phyloP scores from a whole-genome alignment of 1,284 basidiomycete genomes.

The Boletus albobrunnescens region DNA sequence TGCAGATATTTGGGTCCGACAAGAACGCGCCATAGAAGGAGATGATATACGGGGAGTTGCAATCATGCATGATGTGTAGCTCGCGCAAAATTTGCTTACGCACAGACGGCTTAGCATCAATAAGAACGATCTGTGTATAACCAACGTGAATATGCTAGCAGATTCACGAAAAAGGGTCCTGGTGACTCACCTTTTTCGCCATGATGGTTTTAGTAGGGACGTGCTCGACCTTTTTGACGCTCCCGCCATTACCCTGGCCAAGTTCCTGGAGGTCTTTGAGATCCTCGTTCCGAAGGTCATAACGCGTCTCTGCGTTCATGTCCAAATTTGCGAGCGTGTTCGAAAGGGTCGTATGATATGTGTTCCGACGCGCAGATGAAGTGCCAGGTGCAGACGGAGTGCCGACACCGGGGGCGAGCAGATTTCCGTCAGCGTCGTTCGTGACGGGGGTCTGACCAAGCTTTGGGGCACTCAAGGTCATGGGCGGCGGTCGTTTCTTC shows the following conservation, averaged over 20 bases:
- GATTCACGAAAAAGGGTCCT: not conserved
- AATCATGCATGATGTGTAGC: constrained; percentile 98
- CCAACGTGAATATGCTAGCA: not conserved
- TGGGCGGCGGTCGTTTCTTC: constrained; percentile 62
- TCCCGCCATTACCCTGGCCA: constrained; percentile 96
- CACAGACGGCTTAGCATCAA: constrained; percentile 96
- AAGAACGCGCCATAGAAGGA: constrained; percentile 96
- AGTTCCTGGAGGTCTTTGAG: constrained; percentile 83
- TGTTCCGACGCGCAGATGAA: constrained; percentile 47
- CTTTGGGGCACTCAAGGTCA: constrained; percentile 49
- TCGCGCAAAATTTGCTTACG: constrained; percentile 97
- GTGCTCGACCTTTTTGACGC: constrained; percentile 94
- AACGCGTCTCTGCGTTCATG: constrained; percentile 71
- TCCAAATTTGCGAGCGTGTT: constrained; percentile 72
- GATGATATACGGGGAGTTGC: constrained; percentile 89
- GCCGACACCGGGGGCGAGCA: constrained; percentile 37
- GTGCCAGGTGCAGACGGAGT: constrained; percentile 42
- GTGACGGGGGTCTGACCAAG: constrained; percentile 42
- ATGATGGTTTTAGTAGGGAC: constrained; percentile 85
- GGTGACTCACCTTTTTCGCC: constrained; percentile 83
- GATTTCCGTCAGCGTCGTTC: constrained; percentile 37
- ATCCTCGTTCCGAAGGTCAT: constrained; percentile 77
- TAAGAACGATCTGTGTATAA: constrained; percentile 82
- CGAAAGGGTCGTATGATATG: constrained; percentile 68
- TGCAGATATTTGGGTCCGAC: constrained; percentile 95